These are phyloP conservation scores for Neurospora africana DNA, from an alignment of 495 filamentous ascomycete species.

Conservation along the genomic window DNA sequence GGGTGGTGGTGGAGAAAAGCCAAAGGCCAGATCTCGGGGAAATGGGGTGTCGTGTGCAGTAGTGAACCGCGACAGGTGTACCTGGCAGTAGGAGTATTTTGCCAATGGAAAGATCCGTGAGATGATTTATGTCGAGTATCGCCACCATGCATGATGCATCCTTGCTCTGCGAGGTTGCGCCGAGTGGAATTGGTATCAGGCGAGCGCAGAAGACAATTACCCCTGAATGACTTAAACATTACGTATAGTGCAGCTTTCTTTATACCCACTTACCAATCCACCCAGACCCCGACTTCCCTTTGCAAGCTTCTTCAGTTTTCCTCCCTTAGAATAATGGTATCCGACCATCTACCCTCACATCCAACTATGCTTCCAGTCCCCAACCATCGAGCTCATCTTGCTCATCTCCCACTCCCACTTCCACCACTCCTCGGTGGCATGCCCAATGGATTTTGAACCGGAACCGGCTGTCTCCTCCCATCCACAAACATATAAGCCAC, in stretches of 20 bases:
- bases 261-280: not conserved
- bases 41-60: not conserved
- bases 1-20: not conserved
- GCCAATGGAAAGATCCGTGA: not conserved
- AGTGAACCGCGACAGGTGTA: not conserved
- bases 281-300: not conserved
- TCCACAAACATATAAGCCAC: not conserved
- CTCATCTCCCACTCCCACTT: not conserved
- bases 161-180: not conserved
- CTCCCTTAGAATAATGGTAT: not conserved
- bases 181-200: not conserved
- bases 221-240: not conserved
- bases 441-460: not conserved
- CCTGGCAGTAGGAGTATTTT: not conserved
- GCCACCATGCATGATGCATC: not conserved
- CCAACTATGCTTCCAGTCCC: not conserved
- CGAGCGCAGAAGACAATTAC: not conserved
- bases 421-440: not conserved
- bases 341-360: not conserved
- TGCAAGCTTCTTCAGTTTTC: not conserved
- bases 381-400: not conserved
- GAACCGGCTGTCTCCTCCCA: not conserved
- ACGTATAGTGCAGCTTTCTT: not conserved
- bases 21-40: not conserved
- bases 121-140: not conserved